Evolutionary conservation across 352 stramenopile species (phyloP), one percentile per base, ranked within the genome.

Genomic region (Phytophthora crassamura): DNA sequence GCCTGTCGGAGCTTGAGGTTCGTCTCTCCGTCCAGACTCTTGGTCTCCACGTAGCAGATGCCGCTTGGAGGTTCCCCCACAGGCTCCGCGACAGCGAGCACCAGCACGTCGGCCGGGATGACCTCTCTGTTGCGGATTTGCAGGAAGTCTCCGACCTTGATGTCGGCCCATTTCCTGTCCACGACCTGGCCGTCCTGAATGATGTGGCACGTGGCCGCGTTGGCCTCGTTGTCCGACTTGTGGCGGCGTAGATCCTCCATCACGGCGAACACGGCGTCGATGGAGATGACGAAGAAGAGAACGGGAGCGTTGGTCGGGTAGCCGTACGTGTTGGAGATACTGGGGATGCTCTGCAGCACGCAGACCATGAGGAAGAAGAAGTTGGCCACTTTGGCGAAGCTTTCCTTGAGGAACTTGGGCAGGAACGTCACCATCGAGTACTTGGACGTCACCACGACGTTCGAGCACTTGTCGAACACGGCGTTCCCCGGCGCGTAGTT

Each of bases 291-390:
- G 59, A 97, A 95, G 64, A 95, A 72, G 14, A 98, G 72, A 53
- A 89, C 80, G 2, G 84, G 82, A 14, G 81, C 80, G 68, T 91
- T 91, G n/a, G 84, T 91, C 11, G 86, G 86, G 50, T 88, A 76
- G 22, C 86, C 84, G 63, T 92, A 91, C 54, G 86, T 93, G 75
- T 93, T 93, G 46, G 69, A 84, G 70, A 94, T 93, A n/a, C 76
- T 68, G 12, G 81, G 82, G 70, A 94, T 91, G 33, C 75, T 87
- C 71, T 98, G 91, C 48, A 98, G 69, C 50, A 94, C 85, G 50
- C 84, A 95, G 52, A 98, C 88, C 71, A 97, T 80, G 40, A 98
- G 80, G 59, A 98, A 98, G 71, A 97, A 98, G 45, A 97, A 89
- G 62, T 98, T 98, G 64, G 93, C 93, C 32, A 97, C 82, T 52